Conservation (phyloP, 1,284 basidiomycete species). For the Marasmius oreades region DNA sequence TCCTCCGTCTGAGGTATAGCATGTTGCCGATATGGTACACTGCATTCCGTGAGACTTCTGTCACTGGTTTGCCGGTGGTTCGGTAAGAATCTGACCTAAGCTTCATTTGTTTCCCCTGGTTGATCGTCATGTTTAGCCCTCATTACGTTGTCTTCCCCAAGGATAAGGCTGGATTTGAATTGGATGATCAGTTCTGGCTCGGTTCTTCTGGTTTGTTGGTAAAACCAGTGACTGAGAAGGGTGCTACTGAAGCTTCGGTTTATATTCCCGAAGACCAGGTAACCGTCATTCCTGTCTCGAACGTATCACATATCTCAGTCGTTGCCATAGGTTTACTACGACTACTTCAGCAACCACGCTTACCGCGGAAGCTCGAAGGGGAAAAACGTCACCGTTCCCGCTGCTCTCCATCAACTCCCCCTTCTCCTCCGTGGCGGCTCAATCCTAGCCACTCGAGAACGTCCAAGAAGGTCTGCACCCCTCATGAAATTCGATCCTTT, state of each 20-base stretch:
- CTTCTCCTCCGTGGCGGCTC: constrained; percentile 91
- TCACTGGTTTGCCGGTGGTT: constrained; percentile 77
- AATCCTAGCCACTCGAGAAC: constrained; percentile 84
- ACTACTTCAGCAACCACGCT: constrained; percentile 77
- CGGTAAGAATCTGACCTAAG: constrained; percentile 42
- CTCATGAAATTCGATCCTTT: constrained; percentile 93
- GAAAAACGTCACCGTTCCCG: constrained; percentile 70
- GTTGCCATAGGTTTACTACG: constrained; percentile 78
- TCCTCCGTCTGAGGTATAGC: constrained; percentile 82
- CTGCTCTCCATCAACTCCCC: constrained; percentile 79
- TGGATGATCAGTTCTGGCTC: constrained; percentile 96
- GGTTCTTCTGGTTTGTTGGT: constrained; percentile 87
- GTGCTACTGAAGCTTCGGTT: constrained; percentile 66
- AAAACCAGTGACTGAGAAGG: constrained; percentile 85
- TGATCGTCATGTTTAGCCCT: constrained; percentile 51
- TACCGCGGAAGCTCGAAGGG: constrained; percentile 65
- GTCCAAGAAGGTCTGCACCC: constrained; percentile 81
- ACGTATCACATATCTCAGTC: not conserved
- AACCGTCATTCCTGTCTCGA: constrained; percentile 17
- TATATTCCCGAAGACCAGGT: constrained; percentile 90
- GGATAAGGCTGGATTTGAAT: constrained; percentile 78
- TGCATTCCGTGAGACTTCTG: constrained; percentile 84
- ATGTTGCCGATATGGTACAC: constrained; percentile 97
- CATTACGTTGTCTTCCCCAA: constrained; percentile 93
- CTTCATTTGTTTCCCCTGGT: not conserved